A percentile compares a stretch with the other conserved stretches of the same genome.
phyloP scores from a whole-genome alignment of 2,329 filamentous ascomycete genomes.

The Madurella mycetomatis region DNA sequence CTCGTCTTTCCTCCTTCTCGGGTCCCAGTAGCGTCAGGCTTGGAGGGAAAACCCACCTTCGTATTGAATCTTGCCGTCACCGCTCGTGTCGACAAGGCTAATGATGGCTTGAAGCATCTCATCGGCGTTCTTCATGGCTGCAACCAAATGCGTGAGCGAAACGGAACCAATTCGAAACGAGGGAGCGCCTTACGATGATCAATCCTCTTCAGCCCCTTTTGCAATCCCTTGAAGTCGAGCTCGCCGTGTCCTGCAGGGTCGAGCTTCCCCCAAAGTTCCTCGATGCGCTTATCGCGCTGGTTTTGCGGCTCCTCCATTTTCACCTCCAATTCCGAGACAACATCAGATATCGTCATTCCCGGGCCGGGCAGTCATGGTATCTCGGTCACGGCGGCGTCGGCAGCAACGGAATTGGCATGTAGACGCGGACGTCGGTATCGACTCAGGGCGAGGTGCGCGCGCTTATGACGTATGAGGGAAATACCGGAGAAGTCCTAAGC shows the following conservation, averaged over 20 bases:
- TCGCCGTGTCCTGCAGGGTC: conserved; percentile 72
- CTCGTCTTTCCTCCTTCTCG: conserved; percentile 4
- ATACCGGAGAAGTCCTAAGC: neutral
- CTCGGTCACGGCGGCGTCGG: conserved; percentile 1
- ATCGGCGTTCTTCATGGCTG: conserved; percentile 84
- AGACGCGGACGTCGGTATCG: conserved; percentile 10
- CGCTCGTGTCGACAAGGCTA: conserved; percentile 74
- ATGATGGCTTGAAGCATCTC: conserved; percentile 77
- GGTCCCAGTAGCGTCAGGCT: neutral
- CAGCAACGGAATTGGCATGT: conserved; percentile 8
- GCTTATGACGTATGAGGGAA: conserved; percentile 25
- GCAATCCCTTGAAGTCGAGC: conserved; percentile 78
- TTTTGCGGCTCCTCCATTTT: conserved; percentile 74
- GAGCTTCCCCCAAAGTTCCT: conserved; percentile 77
- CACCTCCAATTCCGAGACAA: conserved; percentile 49
- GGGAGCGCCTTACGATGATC: conserved; percentile 70
- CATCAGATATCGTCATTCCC: conserved; percentile 44
- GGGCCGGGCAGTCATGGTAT: conserved; percentile 36
- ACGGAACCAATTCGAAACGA: conserved; percentile 5
- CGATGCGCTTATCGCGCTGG: conserved; percentile 74
- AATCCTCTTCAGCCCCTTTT: conserved; percentile 79
- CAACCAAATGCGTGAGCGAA: conserved; percentile 15
- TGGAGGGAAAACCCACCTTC: conserved; percentile 56
- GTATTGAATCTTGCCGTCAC: conserved; percentile 86
- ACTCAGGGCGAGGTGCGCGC: neutral